Percentiles rank a stretch among this genome's conserved stretches.
phyloP scores from a whole-genome alignment of 1,139 yeast genomes.

The Suhomyces ambrosiae region DNA sequence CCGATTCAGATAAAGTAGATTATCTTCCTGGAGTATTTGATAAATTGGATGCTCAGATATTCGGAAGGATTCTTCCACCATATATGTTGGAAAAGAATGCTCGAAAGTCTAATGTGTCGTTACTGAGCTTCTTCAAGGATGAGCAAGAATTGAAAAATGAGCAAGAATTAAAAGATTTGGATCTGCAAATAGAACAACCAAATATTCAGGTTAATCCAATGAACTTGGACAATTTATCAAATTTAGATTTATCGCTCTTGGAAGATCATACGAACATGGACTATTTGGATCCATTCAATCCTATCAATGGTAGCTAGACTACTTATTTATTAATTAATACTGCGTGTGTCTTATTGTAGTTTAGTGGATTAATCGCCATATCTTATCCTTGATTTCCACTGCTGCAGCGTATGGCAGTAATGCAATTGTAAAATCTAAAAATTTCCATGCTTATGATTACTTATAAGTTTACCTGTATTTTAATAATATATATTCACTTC shows the following conservation, averaged over 20 bases:
- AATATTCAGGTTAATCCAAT: constrained; percentile 2
- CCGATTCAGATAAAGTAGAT: constrained; percentile 17
- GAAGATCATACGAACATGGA: constrained; percentile 18
- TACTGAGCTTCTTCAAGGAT: not conserved
- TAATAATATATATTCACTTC: no score
- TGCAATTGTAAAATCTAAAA: no score
- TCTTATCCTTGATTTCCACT: no score
- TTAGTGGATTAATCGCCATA: not conserved
- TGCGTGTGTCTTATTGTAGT: not conserved
- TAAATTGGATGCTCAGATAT: constrained; percentile 77
- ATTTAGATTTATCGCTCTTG: constrained; percentile 23
- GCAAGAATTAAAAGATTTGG: not conserved
- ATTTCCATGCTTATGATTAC: no score
- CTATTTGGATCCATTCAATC: constrained; percentile 17
- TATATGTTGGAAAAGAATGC: constrained; percentile 60
- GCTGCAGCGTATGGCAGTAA: no score
- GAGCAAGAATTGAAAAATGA: not conserved
- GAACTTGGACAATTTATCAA: constrained; percentile 19
- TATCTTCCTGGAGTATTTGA: constrained; percentile 84
- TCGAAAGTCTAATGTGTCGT: not conserved
- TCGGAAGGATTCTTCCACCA: constrained; percentile 82
- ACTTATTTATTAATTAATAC: not conserved
- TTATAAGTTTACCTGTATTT: no score
- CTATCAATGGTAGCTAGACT: constrained; percentile 2
- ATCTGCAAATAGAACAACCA: not conserved